phyloP scores from a whole-genome alignment of 2,329 filamentous ascomycete genomes.

The Ophiocordyceps sinensis region DNA sequence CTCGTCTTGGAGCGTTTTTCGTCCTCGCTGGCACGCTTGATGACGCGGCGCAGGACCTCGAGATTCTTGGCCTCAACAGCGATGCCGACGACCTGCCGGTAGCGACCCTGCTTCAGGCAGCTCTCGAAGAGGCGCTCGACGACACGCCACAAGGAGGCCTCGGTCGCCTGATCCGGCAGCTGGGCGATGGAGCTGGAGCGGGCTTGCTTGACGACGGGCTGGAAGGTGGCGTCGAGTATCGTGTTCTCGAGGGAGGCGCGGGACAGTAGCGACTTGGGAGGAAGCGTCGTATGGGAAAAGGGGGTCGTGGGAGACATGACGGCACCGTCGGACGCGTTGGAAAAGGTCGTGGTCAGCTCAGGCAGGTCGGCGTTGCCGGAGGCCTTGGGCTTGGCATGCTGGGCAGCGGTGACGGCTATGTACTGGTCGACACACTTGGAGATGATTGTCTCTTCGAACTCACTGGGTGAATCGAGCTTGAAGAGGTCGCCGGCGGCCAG shows the following conservation, averaged over 20 bases:
- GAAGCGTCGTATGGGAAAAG: conserved; percentile 85
- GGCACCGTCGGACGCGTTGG: conserved; percentile 51
- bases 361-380: conserved; percentile 36
- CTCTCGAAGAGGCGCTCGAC: conserved; percentile 85
- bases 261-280: conserved; percentile 89
- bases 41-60: conserved; percentile 72
- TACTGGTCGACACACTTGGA: conserved; percentile 98
- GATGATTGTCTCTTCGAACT: conserved; percentile 98
- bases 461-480: conserved; percentile 76
- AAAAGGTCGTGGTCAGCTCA: conserved; percentile 71
- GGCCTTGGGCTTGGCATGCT: conserved; percentile 29
- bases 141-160: conserved; percentile 65
- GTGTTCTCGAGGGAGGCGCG: conserved; percentile 56
- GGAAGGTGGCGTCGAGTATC: conserved; percentile 43
- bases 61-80: conserved; percentile 90
- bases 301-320: conserved; percentile 82
- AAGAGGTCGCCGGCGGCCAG: conserved; percentile 90
- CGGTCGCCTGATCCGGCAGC: conserved; percentile 53
- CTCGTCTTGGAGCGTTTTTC: conserved; percentile 56
- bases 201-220: conserved; percentile 36
- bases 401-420: conserved; percentile 55
- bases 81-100: conserved; percentile 92
- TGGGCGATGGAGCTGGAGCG: conserved; percentile 49
- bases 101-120: conserved; percentile 74
- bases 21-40: conserved; percentile 77